Percentiles rank a stretch among this genome's conserved stretches.
Conservation (phyloP, 1,284 basidiomycete species). For the Singerocomus inundabilis region DNA sequence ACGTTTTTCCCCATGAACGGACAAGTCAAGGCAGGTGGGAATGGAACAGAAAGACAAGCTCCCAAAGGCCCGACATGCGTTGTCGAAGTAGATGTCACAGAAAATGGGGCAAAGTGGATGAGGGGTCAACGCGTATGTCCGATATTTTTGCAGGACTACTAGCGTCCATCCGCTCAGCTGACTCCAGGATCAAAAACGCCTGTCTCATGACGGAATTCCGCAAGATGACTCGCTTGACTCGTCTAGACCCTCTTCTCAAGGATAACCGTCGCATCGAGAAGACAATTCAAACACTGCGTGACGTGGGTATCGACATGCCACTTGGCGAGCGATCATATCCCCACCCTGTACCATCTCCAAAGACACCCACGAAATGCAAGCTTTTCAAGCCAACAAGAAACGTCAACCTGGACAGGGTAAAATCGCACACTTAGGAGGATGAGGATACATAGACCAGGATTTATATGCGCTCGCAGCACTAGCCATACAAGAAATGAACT, state of each 20-base stretch:
- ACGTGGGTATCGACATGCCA: conserved; percentile 64
- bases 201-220: conserved; percentile 76
- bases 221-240: conserved; percentile 71
- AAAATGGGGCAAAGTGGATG: conserved; percentile 73
- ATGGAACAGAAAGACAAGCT: background rate
- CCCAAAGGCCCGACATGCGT: background rate
- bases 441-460: conserved; percentile 45
- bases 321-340: conserved; percentile 56
- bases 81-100: conserved; percentile 77
- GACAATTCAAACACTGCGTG: conserved; percentile 54
- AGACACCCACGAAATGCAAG: conserved; percentile 13
- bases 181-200: conserved; percentile 65
- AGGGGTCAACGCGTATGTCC: conserved; percentile 80
- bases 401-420: conserved; percentile 58
- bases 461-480: conserved; percentile 64
- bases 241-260: conserved; percentile 51
- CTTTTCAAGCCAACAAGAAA: conserved; percentile 47
- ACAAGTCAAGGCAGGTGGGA: conserved; percentile 11
- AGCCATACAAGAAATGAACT: conserved; percentile 68
- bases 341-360: conserved; percentile 25
- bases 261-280: conserved; percentile 59
- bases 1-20: conserved; percentile 40
- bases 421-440: conserved; percentile 15
- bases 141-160: background rate
- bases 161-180: background rate